A percentile compares a stretch with the other conserved stretches of the same genome.
phyloP scores from a whole-genome alignment of 352 stramenopile species.

The Globisporangium nodosum region DNA sequence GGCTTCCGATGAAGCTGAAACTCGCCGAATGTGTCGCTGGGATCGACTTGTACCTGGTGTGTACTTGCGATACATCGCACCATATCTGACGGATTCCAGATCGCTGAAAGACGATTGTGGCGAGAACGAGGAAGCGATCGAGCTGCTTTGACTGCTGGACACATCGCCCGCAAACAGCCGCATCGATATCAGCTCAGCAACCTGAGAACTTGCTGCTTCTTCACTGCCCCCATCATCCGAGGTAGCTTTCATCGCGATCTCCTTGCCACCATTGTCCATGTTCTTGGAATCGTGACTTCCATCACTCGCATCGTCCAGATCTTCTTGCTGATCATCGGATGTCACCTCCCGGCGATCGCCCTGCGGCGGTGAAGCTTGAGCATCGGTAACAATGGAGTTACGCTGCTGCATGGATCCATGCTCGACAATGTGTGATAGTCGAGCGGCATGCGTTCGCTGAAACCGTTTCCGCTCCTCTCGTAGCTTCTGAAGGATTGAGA shows the following conservation, averaged over 20 bases:
- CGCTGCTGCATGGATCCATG: neutral
- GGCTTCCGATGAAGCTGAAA: neutral
- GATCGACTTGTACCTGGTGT: neutral
- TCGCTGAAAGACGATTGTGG: neutral
- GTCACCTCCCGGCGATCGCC: neutral
- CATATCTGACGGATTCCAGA: neutral
- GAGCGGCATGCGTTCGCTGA: no score
- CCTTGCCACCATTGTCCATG: neutral
- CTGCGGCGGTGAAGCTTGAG: neutral
- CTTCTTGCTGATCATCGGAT: neutral
- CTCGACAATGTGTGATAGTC: neutral
- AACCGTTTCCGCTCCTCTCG: constrained; percentile 8
- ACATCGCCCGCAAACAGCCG: neutral
- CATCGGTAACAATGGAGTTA: neutral
- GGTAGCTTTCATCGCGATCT: neutral
- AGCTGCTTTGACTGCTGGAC: neutral
- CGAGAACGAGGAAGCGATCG: neutral
- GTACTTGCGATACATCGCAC: neutral
- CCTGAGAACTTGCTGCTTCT: no score
- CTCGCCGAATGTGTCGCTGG: neutral
- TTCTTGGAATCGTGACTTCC: neutral
- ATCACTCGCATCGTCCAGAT: neutral
- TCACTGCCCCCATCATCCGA: neutral
- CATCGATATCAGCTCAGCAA: neutral
- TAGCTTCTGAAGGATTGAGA: constrained; percentile 2